Base-by-base conservation (phyloP, 1,284 basidiomycete species). In the Apiotrichum brassicae region DNA sequence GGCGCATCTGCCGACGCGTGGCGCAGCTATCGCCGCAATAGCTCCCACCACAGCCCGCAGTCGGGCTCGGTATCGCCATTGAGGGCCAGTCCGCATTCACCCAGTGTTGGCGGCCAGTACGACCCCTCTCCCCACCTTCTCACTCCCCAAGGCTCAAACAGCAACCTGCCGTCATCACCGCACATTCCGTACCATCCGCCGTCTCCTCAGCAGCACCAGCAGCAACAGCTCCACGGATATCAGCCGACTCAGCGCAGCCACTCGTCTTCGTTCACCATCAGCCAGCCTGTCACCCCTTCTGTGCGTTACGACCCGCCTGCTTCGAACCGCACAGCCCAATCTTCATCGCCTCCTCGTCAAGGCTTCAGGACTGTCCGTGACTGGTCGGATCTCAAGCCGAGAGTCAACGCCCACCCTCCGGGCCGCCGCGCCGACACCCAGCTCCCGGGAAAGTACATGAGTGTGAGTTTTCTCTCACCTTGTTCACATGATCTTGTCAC, bases 381-480 rank as follows among this genome's bases (percentile, higher is more conserved):
- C 49, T 57, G 52, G 40, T 53, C 43, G 2, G 72, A 73, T 39
- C 54, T 73, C 28, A 63, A 57, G 50, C 66, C 71, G 6, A 44
- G 61, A 3, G 52, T 66, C 42, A 63, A 63, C 48, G 25, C 57
- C 8, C 61, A 63, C 46, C 54, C 66, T 2, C 56, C 55, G 43
- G 68, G 67, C 16, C 52, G 70, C 39, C 49, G 71, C 35, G 71
- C 70, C 24, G 71, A 74, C 57, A 66, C 71, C 8, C 57, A 66
- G 42, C 51, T 55, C 9, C 60, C 68, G 0, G 71, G 70, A 13
- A 65, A 61, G 40, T 73, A 58, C 35, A 57, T 74, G 40, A 71
- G 68, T 49, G 71, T 73, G 44, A 64, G 71, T 65, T 30, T 22
- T 28, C 6, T 32, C 14, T 14, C n/a, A 23, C 25, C 12, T 20